phyloP scores from a whole-genome alignment of 202 grass and related monocot genomes.

The Dendrocalamus latiflorus region DNA sequence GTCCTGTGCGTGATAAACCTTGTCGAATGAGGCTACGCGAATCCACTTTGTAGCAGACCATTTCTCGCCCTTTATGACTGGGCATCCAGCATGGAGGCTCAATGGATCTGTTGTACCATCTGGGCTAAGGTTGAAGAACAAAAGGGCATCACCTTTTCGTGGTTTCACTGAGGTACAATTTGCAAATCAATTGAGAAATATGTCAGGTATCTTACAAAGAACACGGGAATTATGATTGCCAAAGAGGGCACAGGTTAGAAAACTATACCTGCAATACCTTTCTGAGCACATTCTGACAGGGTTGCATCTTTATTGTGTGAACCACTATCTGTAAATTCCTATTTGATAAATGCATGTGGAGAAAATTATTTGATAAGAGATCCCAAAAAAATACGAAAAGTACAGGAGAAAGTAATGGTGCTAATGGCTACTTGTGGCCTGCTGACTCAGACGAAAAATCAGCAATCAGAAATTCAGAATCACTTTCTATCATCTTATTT shows the following conservation, averaged over 20 bases:
- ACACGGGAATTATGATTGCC: neutral
- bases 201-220: neutral
- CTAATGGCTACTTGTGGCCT: neutral
- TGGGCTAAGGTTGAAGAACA: conserved; percentile 88
- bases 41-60: conserved; percentile 97
- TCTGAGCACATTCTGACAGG: conserved; percentile 79
- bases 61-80: conserved; percentile 80
- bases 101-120: conserved; percentile 54
- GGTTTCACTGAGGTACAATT: conserved; percentile 62
- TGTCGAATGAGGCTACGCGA: conserved; percentile 63
- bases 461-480: neutral
- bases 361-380: neutral
- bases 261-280: conserved; percentile 67
- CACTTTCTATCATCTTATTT: conserved; percentile 17
- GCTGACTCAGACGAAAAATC: neutral
- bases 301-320: conserved; percentile 39
- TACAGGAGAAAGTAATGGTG: neutral
- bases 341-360: conserved; percentile 7
- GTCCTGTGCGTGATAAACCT: conserved; percentile 42
- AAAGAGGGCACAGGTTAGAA: neutral
- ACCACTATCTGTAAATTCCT: conserved; percentile 17
- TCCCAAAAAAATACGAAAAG: neutral
- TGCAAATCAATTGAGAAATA: conserved; percentile 8
- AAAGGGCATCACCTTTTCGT: conserved; percentile 71
- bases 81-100: conserved; percentile 77